Percentiles rank a stretch among this genome's conserved stretches.
Evolutionary conservation across 176 grass and related monocot genomes (phyloP).

Genomic region (Carex scoparia): DNA sequence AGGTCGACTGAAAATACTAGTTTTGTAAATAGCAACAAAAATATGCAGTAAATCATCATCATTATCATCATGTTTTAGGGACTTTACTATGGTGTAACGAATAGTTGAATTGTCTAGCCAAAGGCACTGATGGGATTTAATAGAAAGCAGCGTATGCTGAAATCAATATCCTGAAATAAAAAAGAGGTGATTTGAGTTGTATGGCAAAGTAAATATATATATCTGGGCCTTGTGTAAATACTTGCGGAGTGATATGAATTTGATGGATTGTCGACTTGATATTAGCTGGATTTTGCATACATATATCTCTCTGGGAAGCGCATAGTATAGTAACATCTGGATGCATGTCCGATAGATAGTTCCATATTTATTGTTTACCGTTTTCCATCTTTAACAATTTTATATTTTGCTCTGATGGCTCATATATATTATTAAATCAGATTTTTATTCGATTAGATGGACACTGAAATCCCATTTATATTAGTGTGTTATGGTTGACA

Average conservation of each 20-base stretch:
- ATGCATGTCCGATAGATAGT: too few relatives aligned
- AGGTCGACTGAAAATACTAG: neutral
- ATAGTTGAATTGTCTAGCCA: neutral
- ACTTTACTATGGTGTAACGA: neutral
- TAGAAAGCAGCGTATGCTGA: neutral
- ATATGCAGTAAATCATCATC: neutral
- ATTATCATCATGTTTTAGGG: conserved; percentile 1
- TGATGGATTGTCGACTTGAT: neutral
- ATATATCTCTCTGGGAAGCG: too few relatives aligned
- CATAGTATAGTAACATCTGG: too few relatives aligned
- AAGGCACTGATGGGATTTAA: neutral
- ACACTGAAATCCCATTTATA: too few relatives aligned
- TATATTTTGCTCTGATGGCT: too few relatives aligned
- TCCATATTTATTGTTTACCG: too few relatives aligned
- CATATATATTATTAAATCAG: too few relatives aligned
- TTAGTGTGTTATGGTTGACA: too few relatives aligned
- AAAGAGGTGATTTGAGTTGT: neutral
- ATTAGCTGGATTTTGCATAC: neutral
- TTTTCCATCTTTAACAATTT: too few relatives aligned
- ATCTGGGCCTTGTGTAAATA: neutral
- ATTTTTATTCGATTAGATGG: too few relatives aligned
- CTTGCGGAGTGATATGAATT: neutral
- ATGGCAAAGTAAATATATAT: neutral
- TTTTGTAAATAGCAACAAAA: conserved; percentile 11
- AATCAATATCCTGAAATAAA: neutral